These are phyloP conservation scores for Phylloporus sp. DNA, from an alignment of 768 basidiomycete species.

Conservation along the genomic window DNA sequence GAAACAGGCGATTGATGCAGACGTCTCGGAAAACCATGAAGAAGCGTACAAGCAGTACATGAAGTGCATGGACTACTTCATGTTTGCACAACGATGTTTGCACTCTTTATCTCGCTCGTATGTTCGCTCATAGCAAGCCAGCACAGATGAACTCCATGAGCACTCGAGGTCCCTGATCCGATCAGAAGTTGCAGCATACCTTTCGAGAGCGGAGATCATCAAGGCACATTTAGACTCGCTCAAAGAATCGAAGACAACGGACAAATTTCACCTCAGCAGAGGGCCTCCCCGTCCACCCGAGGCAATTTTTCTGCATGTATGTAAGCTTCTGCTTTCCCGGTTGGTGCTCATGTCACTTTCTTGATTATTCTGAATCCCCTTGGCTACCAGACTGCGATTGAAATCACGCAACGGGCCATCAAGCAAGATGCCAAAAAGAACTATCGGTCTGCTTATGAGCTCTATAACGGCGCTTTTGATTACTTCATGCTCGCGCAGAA, in stretches of 20 bases:
- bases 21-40: slow-evolving; percentile 81
- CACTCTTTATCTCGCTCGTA: not conserved
- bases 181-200: slow-evolving; percentile 82
- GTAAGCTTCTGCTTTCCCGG: not conserved
- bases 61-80: slow-evolving; percentile 94
- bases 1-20: slow-evolving; percentile 84
- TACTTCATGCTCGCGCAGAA: slow-evolving; percentile 97
- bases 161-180: slow-evolving; percentile 80
- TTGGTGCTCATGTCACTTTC: not conserved
- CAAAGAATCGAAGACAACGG: not conserved
- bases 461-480: slow-evolving; percentile 88
- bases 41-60: slow-evolving; percentile 93
- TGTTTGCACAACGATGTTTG: slow-evolving; percentile 89
- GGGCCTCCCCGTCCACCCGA: slow-evolving; percentile 14
- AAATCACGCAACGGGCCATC: slow-evolving; percentile 83
- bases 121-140: slow-evolving; percentile 4
- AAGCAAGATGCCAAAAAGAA: slow-evolving; percentile 87
- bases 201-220: slow-evolving; percentile 82
- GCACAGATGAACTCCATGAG: slow-evolving; percentile 75
- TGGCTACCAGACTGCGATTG: slow-evolving; percentile 60
- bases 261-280: not conserved
- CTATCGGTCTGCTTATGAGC: slow-evolving; percentile 87
- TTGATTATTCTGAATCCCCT: not conserved
- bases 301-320: slow-evolving; percentile 14
- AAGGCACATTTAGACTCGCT: slow-evolving; percentile 61